Percentiles rank a stretch among this genome's conserved stretches.
Conservation (phyloP, 164 flowering plant species). For the Sextonia rubra region DNA sequence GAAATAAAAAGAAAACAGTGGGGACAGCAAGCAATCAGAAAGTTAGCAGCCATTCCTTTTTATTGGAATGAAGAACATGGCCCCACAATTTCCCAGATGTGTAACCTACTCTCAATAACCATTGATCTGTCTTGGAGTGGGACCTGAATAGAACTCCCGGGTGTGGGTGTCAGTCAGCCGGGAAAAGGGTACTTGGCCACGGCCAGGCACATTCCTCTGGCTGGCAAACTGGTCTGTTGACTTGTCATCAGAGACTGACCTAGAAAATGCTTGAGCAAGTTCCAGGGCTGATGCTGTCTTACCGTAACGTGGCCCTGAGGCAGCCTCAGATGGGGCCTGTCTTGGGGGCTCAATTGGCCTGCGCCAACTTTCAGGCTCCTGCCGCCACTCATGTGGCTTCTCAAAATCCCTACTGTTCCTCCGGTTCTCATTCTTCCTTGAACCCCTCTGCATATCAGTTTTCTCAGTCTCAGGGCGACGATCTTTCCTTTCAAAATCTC, state of each 20-base stretch:
- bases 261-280: conserved; percentile 77
- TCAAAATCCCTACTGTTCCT: conserved; percentile 41
- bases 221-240: conserved; percentile 34
- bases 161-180: conserved; percentile 27
- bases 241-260: conserved; percentile 45
- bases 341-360: conserved; percentile 52
- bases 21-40: background rate
- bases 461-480: conserved; percentile 34
- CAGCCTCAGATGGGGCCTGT: conserved; percentile 27
- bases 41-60: background rate
- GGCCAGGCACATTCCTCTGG: conserved; percentile 42
- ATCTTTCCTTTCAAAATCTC: conserved; percentile 48
- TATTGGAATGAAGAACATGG: background rate
- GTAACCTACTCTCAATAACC: conserved; percentile 18
- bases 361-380: conserved; percentile 88
- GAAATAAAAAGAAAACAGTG: background rate
- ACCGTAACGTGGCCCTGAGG: conserved; percentile 27
- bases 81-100: background rate
- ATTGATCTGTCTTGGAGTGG: conserved; percentile 26
- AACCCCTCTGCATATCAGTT: conserved; percentile 47
- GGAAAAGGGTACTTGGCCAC: conserved; percentile 66
- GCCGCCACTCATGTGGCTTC: conserved; percentile 49
- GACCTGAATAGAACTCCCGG: conserved; percentile 24
- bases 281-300: conserved; percentile 73
- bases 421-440: conserved; percentile 54